Evolutionary conservation across 345 rosid genomes (phyloP).

Genomic region (Lepidium sativum): DNA sequence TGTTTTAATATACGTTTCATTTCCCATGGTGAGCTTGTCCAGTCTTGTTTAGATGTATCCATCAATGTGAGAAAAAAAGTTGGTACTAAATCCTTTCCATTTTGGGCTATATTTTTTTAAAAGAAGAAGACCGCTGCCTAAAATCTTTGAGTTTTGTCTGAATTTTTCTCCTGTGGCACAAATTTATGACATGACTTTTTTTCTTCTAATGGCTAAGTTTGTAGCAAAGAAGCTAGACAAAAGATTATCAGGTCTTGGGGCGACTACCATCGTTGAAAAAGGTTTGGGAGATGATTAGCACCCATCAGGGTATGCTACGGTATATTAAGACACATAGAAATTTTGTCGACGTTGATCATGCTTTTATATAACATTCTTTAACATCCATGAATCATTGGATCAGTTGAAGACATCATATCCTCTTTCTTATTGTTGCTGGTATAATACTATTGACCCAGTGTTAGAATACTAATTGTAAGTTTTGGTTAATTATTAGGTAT

Average conservation of each 20-base stretch:
- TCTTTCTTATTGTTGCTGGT: neutral
- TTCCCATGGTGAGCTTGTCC: neutral
- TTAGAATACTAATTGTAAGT: neutral
- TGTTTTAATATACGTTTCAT: neutral
- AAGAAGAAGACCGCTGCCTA: neutral
- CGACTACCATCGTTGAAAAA: slow-evolving; percentile 51
- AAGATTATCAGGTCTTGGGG: slow-evolving; percentile 85
- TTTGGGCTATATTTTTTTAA: neutral
- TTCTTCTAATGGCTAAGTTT: slow-evolving; percentile 49
- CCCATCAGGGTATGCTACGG: slow-evolving; percentile 78
- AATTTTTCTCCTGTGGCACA: neutral
- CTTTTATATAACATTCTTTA: neutral
- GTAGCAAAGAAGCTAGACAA: slow-evolving; percentile 93
- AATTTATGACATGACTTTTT: neutral
- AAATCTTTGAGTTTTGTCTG: neutral
- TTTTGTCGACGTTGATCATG: neutral
- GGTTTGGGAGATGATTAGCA: slow-evolving; percentile 97
- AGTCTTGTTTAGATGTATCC: neutral
- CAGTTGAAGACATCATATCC: neutral
- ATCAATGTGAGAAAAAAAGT: neutral
- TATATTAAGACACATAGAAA: neutral
- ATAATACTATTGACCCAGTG: neutral
- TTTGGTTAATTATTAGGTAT: slow-evolving; percentile 39
- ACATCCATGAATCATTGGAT: neutral
- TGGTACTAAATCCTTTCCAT: neutral